phyloP scores from a whole-genome alignment of 306 rosid genomes.

The Trifolium fragiferum region DNA sequence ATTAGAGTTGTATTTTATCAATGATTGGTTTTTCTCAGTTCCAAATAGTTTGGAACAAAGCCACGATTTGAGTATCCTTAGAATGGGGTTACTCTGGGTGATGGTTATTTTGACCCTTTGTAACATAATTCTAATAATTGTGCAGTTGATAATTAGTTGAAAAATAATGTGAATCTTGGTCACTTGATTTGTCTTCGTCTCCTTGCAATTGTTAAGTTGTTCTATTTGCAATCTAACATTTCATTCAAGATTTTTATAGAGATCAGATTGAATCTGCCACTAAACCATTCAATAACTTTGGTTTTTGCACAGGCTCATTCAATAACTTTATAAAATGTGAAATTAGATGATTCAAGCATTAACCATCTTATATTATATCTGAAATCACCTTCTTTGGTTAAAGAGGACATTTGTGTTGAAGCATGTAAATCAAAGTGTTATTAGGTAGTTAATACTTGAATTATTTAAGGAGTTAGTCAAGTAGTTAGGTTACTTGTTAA shows the following conservation, averaged over 20 bases:
- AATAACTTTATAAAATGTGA: background rate
- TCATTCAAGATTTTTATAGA: background rate
- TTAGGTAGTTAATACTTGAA: too few relatives aligned
- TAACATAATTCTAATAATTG: background rate
- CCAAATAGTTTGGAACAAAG: background rate
- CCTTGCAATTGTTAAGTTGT: background rate
- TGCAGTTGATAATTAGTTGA: background rate
- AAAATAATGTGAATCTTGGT: background rate
- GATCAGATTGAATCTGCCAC: background rate
- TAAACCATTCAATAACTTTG: background rate
- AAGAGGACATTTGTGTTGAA: too few relatives aligned
- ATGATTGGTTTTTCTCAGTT: background rate
- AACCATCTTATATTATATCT: too few relatives aligned
- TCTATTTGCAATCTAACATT: background rate
- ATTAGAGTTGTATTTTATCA: background rate
- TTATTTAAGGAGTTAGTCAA: too few relatives aligned
- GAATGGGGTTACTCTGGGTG: background rate
- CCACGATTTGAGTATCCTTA: background rate
- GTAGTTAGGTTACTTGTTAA: too few relatives aligned
- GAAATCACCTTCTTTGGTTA: too few relatives aligned
- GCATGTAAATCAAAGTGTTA: too few relatives aligned
- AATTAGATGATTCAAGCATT: background rate
- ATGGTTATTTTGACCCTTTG: background rate
- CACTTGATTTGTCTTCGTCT: background rate
- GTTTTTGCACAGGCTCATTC: too few relatives aligned